Evolutionary conservation across 2,329 filamentous ascomycete species (phyloP).

Genomic region (Sporothrix curviconia): DNA sequence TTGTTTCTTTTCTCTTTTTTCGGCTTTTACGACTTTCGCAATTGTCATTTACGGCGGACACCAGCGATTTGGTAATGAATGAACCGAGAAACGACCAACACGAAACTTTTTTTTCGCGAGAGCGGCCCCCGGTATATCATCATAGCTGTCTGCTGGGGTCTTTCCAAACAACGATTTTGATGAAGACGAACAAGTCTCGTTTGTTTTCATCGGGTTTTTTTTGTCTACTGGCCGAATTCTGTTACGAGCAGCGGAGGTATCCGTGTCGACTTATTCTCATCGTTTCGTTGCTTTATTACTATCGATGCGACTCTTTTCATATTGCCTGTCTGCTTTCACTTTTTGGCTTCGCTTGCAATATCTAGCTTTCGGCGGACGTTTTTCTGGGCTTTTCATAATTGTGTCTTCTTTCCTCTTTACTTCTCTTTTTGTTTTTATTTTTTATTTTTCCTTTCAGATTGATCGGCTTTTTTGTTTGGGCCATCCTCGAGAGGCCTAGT

Average conservation of each 20-base stretch:
- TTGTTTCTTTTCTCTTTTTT: no score
- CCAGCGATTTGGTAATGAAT: neutral
- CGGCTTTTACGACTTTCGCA: no score
- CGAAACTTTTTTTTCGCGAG: constrained; percentile 14
- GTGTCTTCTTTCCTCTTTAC: neutral
- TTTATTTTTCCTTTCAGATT: neutral
- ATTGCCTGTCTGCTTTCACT: neutral
- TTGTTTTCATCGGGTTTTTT: constrained; percentile 12
- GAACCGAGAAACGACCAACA: neutral
- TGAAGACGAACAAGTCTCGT: no score
- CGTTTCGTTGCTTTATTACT: neutral
- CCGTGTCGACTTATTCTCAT: constrained; percentile 12
- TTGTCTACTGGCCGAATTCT: constrained; percentile 13
- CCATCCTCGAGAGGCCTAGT: constrained; percentile 13
- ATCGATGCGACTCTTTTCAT: neutral
- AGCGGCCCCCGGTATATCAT: no score
- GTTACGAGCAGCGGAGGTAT: no score
- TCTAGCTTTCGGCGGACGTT: neutral
- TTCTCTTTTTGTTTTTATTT: neutral
- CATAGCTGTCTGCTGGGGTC: no score
- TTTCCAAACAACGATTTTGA: no score
- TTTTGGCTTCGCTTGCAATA: neutral
- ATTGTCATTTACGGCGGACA: no score
- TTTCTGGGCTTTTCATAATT: no score
- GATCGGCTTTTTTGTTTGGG: neutral